phyloP scores from a whole-genome alignment of 2,329 filamentous ascomycete species.

The Microdochium bolleyi region DNA sequence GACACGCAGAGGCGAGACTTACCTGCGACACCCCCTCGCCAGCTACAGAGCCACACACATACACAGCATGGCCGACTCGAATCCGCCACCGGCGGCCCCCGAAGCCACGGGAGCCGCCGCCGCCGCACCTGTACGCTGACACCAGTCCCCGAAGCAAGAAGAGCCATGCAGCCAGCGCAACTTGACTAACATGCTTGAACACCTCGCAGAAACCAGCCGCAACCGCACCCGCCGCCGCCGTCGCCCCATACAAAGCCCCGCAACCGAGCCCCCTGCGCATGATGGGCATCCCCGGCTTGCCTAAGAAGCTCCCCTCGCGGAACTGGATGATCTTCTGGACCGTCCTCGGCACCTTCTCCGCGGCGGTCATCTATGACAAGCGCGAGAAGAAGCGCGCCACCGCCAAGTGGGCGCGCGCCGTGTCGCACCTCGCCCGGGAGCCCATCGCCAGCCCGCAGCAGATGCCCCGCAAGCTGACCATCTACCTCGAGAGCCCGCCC shows the following conservation, averaged over 20 bases:
- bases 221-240: conserved; percentile 15
- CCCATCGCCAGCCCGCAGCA: conserved; percentile 58
- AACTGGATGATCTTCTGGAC: conserved; percentile 97
- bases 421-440: conserved; percentile 76
- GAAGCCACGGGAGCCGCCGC: background rate
- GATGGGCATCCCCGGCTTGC: conserved; percentile 79
- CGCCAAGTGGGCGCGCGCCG: conserved; percentile 76
- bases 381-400: conserved; percentile 81
- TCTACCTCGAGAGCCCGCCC: conserved; percentile 80
- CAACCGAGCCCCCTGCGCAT: conserved; percentile 65
- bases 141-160: conserved; percentile 1
- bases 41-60: too few relatives aligned
- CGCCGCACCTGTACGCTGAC: background rate
- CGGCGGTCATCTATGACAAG: conserved; percentile 83
- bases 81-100: background rate
- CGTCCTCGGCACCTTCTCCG: conserved; percentile 68
- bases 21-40: too few relatives aligned
- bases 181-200: background rate
- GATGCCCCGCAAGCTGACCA: conserved; percentile 75
- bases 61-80: background rate
- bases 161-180: too few relatives aligned
- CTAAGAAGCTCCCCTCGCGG: conserved; percentile 78
- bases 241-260: conserved; percentile 29
- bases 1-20: too few relatives aligned
- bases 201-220: conserved; percentile 8